These are phyloP conservation scores for Triticum dicoccoides DNA, from an alignment of 176 grass and related monocot species.

Conservation along the genomic window DNA sequence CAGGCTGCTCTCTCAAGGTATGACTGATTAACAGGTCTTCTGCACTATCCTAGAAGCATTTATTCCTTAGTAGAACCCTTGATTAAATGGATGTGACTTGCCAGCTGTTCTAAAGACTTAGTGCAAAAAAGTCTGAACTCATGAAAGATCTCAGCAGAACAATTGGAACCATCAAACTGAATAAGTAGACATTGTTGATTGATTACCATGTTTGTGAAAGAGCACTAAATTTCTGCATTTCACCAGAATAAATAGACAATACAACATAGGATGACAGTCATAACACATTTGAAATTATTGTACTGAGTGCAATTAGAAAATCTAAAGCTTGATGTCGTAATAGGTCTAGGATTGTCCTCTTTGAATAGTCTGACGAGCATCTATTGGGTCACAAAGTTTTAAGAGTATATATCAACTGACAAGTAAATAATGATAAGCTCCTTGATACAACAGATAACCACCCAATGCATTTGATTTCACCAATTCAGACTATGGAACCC, in stretches of 20 bases:
- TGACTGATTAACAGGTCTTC: not conserved
- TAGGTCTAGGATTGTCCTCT: slow-evolving; percentile 11
- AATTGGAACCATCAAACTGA: not conserved
- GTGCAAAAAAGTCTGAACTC: not conserved
- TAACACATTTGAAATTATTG: slow-evolving; percentile 11
- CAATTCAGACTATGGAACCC: not conserved
- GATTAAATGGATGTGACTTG: not conserved
- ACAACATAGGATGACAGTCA: not conserved
- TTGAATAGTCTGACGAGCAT: not conserved
- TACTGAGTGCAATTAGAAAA: not conserved
- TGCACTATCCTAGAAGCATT: slow-evolving; percentile 1
- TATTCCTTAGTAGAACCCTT: not conserved
- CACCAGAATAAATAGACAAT: not conserved
- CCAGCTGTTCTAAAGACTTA: not conserved
- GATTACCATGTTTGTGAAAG: not conserved
- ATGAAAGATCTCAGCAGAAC: not conserved
- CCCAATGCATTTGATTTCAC: slow-evolving; percentile 19
- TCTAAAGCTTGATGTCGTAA: not conserved
- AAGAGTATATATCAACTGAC: not conserved
- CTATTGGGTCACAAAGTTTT: not conserved
- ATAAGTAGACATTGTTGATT: not conserved
- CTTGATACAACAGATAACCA: slow-evolving; percentile 8
- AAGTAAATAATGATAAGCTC: not conserved
- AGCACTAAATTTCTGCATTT: not conserved
- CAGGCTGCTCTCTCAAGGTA: slow-evolving; percentile 67